Conservation (phyloP, 495 filamentous ascomycete species). For the Aspergillus mulundensis region DNA sequence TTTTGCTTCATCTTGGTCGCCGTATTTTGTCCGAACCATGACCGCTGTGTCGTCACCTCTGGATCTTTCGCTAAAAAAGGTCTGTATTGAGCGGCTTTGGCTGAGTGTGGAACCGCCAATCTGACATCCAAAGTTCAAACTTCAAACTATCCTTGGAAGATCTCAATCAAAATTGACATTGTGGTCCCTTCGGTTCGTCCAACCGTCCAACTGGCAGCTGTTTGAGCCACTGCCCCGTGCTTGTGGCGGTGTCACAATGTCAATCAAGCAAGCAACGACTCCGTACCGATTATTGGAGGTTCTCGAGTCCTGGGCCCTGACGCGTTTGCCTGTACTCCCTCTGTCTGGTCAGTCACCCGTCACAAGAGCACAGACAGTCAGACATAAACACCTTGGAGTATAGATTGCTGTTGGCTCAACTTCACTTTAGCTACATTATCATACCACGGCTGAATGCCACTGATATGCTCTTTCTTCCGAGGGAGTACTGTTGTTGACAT, state of each 20-base stretch:
- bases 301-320: background rate
- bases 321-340: background rate
- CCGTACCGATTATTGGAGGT: background rate
- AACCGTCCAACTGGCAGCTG: background rate
- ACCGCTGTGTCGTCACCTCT: background rate
- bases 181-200: background rate
- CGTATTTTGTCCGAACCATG: slow-evolving; percentile 16
- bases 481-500: too few relatives aligned
- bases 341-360: background rate
- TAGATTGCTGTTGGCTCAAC: background rate
- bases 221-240: slow-evolving; percentile 8
- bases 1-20: slow-evolving; percentile 1
- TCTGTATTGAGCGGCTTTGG: background rate
- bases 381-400: background rate
- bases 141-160: background rate
- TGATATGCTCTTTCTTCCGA: too few relatives aligned
- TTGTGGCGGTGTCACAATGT: slow-evolving; percentile 14
- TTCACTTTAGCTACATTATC: too few relatives aligned
- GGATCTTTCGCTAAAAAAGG: slow-evolving; percentile 2
- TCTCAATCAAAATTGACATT: background rate
- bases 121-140: too few relatives aligned
- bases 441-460: too few relatives aligned
- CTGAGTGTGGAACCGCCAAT: too few relatives aligned
- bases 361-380: background rate
- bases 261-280: background rate